Evolutionary conservation across 768 basidiomycete genomes (phyloP).

Genomic region (Auricularia cornea): DNA sequence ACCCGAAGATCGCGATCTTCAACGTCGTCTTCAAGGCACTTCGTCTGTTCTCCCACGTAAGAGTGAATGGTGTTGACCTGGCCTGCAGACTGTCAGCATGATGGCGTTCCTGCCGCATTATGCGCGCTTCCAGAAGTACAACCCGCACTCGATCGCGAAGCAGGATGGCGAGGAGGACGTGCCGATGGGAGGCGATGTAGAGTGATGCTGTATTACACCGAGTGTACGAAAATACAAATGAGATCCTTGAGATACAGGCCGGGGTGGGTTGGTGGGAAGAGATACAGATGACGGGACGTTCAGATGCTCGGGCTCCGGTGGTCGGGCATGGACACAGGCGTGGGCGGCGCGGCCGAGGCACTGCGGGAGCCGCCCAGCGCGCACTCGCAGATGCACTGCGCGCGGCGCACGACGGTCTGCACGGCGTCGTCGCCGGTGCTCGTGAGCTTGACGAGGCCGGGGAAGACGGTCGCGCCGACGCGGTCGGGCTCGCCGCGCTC

Average conservation of each 20-base stretch:
- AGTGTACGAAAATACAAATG: too few species aligned
- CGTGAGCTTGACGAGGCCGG: constrained; percentile 77
- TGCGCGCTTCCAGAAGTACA: neutral
- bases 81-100: neutral
- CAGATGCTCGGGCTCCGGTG: too few species aligned
- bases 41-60: neutral
- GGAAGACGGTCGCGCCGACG: constrained; percentile 81
- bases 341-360: neutral
- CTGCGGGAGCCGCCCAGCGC: constrained; percentile 33
- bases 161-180: neutral
- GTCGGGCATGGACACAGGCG: neutral
- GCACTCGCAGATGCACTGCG: constrained; percentile 84
- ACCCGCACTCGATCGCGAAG: neutral
- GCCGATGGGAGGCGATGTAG: neutral
- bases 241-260: too few species aligned
- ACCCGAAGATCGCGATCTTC: constrained; percentile 66
- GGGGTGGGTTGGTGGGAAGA: too few species aligned
- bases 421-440: constrained; percentile 29
- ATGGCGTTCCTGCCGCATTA: neutral
- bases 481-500: constrained; percentile 65
- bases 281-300: too few species aligned
- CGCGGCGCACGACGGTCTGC: constrained; percentile 64
- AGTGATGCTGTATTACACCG: too few species aligned
- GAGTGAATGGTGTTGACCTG: too few species aligned
- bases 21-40: constrained; percentile 78